Evolutionary conservation across 441 rosid genomes (phyloP), one percentile per base, ranked within the genome.

Genomic region (Adansonia madagascariensis): DNA sequence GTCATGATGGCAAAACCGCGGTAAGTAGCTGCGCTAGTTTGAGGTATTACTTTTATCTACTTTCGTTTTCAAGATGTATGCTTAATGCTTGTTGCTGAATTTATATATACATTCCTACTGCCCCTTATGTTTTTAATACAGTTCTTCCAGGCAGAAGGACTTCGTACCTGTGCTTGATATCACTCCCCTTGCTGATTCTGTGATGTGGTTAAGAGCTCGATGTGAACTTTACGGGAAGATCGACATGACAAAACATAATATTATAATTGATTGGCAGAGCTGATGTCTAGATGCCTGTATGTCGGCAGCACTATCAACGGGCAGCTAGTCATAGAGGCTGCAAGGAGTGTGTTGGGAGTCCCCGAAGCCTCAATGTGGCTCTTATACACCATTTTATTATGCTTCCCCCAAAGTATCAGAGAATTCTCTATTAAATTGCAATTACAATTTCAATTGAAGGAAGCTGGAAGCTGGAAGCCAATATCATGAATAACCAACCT

Each of bases 141-240:
- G 73, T n/a, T 74, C 17, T 70, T 31, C 22, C 73, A 79, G 17
- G 44, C 86, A 90, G 94, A 79, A 86, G 89, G 35, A 31, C 35
- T 31, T 31, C 35, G 35, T 3, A 31, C 35, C 35, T 31, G 35
- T 31, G 35, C 35, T 3, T 31, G 35, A 31, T 31, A 31, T 31
- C 35, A 31, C 3, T 31, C 35, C 35, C 35, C 35, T 31, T 31
- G 35, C 35, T 31, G 35, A 31, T 31, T 31, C 35, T 31, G 35
- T 31, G 35, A 31, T 31, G 35, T 31, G 35, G 35, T 31, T 31
- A 31, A 31, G 80, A 0, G 93, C 97, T 1, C 77, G 85, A 49
- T 94, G 98, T 68, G 94, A 91, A 74, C 82, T 94, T 1, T 92
- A 97, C 73, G 97, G 97, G 62, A 85, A 85, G 62, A 89, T 91